phyloP scores from a whole-genome alignment of 164 flowering plant genomes.

The Liquidambar formosana region DNA sequence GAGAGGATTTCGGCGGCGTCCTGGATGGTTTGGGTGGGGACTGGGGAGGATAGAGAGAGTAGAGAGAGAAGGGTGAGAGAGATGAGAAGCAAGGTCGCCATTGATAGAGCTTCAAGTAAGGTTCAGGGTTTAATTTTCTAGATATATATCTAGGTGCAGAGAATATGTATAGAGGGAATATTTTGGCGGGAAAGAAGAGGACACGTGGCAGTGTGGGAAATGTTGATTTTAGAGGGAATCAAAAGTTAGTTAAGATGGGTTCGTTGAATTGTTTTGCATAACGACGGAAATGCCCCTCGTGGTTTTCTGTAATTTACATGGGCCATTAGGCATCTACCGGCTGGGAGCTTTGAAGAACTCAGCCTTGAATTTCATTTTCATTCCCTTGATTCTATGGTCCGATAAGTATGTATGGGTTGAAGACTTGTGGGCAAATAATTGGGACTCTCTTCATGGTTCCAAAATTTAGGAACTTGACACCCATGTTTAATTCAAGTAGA shows the following conservation, averaged over 20 bases:
- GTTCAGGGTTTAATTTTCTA: not conserved
- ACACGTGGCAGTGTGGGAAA: not conserved
- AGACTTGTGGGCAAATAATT: too few relatives aligned
- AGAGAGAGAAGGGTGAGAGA: constrained; percentile 10
- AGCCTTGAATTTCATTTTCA: too few relatives aligned
- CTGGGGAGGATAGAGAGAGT: constrained; percentile 15
- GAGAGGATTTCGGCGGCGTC: constrained; percentile 30
- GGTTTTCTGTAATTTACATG: too few relatives aligned
- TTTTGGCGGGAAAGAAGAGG: constrained; percentile 18
- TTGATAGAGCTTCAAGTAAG: constrained; percentile 10
- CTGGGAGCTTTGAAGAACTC: too few relatives aligned
- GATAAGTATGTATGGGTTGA: too few relatives aligned
- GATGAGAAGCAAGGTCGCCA: constrained; percentile 19
- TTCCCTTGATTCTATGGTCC: too few relatives aligned
- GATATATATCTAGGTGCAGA: too few relatives aligned
- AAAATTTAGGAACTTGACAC: too few relatives aligned
- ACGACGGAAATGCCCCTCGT: too few relatives aligned
- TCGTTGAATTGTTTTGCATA: not conserved
- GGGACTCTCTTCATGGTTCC: too few relatives aligned
- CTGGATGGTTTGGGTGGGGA: constrained; percentile 19
- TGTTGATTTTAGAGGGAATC: not conserved
- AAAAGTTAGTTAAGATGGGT: not conserved
- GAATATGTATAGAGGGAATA: not conserved
- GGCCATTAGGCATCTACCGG: too few relatives aligned
- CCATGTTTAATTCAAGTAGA: too few relatives aligned